A percentile compares a stretch with the other conserved stretches of the same genome.
Evolutionary conservation across 129 eudicot species (phyloP).

Genomic region (Kitagawia praeruptora): DNA sequence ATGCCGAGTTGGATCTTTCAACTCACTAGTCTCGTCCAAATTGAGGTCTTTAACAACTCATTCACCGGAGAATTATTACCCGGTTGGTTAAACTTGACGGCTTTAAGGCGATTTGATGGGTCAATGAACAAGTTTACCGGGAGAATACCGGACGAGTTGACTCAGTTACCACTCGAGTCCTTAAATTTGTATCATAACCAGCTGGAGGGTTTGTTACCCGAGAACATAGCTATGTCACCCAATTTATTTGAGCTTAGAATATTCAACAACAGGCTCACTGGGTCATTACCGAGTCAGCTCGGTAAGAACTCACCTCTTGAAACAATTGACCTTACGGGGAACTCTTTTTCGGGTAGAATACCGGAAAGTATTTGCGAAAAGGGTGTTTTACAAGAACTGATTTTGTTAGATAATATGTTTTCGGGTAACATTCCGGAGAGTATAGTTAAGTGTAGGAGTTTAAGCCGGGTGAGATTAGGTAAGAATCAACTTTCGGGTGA

Average conservation of each 20-base stretch:
- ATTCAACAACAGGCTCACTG: conserved; percentile 42
- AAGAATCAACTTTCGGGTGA: conserved; percentile 50
- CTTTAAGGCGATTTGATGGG: conserved; percentile 51
- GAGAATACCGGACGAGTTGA: conserved; percentile 52
- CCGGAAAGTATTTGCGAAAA: conserved; percentile 49
- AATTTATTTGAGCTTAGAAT: conserved; percentile 54
- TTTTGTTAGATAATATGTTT: conserved; percentile 56
- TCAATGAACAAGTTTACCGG: conserved; percentile 59
- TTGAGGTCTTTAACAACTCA: conserved; percentile 62
- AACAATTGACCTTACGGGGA: conserved; percentile 50
- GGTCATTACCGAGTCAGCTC: conserved; percentile 55
- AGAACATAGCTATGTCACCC: conserved; percentile 44
- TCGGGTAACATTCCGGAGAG: conserved; percentile 53
- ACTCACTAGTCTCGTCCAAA: conserved; percentile 39
- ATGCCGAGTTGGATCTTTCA: conserved; percentile 36
- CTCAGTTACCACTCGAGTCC: conserved; percentile 58
- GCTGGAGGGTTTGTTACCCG: conserved; percentile 58
- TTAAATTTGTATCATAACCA: conserved; percentile 45
- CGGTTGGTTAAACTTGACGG: conserved; percentile 61
- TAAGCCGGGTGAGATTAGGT: conserved; percentile 44
- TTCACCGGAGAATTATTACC: conserved; percentile 46
- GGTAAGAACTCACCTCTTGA: conserved; percentile 54
- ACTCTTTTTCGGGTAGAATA: conserved; percentile 46
- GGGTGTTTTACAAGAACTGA: conserved; percentile 38
- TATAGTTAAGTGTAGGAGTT: conserved; percentile 43